Percentiles rank a stretch among this genome's conserved stretches.
Conservation (phyloP, 345 rosid species). For the Toxicodendron radicans region DNA sequence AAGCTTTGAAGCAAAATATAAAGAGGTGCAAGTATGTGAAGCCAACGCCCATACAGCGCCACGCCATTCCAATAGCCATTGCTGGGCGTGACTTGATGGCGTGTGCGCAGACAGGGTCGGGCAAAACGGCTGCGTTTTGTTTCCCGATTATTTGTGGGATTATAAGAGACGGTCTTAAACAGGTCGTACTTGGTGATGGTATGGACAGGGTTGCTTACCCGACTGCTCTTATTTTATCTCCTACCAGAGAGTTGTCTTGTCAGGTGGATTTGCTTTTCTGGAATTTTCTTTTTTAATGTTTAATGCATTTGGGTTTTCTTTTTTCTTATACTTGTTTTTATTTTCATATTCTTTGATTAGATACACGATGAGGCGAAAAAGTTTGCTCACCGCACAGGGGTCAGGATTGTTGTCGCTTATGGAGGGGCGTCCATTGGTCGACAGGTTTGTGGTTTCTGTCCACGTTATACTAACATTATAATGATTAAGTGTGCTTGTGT, state of each 20-base stretch:
- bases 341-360: slow-evolving; percentile 18
- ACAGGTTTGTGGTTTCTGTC: slow-evolving; percentile 31
- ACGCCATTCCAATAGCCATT: slow-evolving; percentile 53
- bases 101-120: slow-evolving; percentile 61
- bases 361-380: slow-evolving; percentile 52
- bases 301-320: neutral
- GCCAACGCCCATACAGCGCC: slow-evolving; percentile 57
- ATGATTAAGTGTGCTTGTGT: neutral
- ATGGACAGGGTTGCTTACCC: slow-evolving; percentile 33
- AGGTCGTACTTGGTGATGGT: slow-evolving; percentile 16
- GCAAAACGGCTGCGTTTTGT: slow-evolving; percentile 59
- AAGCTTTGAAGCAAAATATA: slow-evolving; percentile 37
- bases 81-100: slow-evolving; percentile 66
- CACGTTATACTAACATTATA: neutral
- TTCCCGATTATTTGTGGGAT: slow-evolving; percentile 48
- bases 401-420: slow-evolving; percentile 44
- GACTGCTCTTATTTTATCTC: slow-evolving; percentile 48
- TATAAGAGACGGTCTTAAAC: slow-evolving; percentile 14
- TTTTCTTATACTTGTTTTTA: neutral
- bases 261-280: slow-evolving; percentile 32
- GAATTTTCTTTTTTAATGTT: neutral
- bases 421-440: slow-evolving; percentile 48
- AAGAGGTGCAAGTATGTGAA: slow-evolving; percentile 42
- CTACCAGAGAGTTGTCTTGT: slow-evolving; percentile 58
- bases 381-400: slow-evolving; percentile 47